Base-by-base conservation (phyloP, 805 yeast genomes). In the Limtongia smithiae region DNA sequence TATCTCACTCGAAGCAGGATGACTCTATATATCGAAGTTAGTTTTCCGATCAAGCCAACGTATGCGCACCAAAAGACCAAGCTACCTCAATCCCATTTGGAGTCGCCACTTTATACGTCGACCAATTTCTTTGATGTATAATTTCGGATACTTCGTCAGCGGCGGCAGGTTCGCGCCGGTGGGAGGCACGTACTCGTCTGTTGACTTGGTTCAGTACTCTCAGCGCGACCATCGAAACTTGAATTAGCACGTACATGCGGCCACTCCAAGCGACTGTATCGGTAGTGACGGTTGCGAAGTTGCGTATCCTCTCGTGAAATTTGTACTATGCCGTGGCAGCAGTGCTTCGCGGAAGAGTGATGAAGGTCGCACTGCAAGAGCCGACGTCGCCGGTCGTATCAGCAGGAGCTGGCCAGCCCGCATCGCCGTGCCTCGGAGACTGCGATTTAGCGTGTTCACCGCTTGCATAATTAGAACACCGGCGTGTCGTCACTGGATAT, bases 141-240 rank as follows among this genome's bases (percentile, higher is more conserved):
- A 31, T 30, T 35, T 21, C 11, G 55, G 53, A 21, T 51, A 17
- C 22, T 41, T 15, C 9, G 41, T 4, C 9, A 38, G 5, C n/a
- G 41, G 11, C 8, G 58, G 58, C 15, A 30, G 18, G 34, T 54
- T 50, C 22, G 18, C 34, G 22, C 58, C 58, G 4, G 57, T 42
- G 12, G 58, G 58, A 3, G 55, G 58, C 35, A 54, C 33, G 43
- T 51, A 50, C 15, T 50, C 55, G 39, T 47, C 58, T 54, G 20
- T n/a, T 18, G 24, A 27, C 3, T 4, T 14, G 2, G 30, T 5
- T 22, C 18, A 30, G 7, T 4, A 15, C 6, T 24, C 22, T 11
- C 15, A 4, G n/a, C 15, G 4, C 14, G 20, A 17, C 24, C 4
- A 12, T 32, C 20, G 31, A 21, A 30, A 15, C 18, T n/a, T n/a